Base-by-base conservation (phyloP, 2,329 filamentous ascomycete genomes). In the Hyphodiscus sp. region DNA sequence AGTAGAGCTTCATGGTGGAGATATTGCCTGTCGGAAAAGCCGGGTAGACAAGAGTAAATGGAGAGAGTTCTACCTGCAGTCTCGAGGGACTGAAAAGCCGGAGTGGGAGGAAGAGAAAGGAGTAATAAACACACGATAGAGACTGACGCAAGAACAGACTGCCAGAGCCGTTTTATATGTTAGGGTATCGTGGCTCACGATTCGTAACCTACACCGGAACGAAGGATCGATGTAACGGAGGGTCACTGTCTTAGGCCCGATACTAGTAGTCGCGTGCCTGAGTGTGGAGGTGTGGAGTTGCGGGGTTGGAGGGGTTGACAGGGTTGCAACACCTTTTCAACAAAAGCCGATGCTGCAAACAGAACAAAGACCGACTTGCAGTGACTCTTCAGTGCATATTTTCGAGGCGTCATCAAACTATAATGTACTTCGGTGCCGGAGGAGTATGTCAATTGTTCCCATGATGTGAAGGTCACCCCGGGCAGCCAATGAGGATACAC, bases 1-100 rank as follows among this genome's bases (percentile, higher is more conserved):
- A 20, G 33, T 50, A 54, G 49, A 60, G 54, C 33, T 45, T 48
- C 61, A 63, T 63, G 11, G n/a, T 59, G 55, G 20, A 9, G 41
- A 18, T 16, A 19, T 41, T 20, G 29, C 44, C n/a, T 48, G 30
- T 23, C n/a, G 1, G 9, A 18, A 6, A 16, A 20, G 20, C 9
- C 2, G 20, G 13, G 45, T 44, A 19, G 20, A 45, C 6, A 16
- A 45, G 19, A 20, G 8, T 45, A 9, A 20, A 19, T 26, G 18
- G 19, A 16, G 16, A 45, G 43, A 26, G 43, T 9, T 20, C 43
- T 45, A 10, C 11, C 33, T 38, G 33, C 33, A 20, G 43, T 45
- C 43, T 45, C 42, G 43, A 20, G 18, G 33, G 13, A 15, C 33
- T 38, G 33, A 38, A n/a, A 10, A 38, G 5, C 11, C 4, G 33